Base-by-base conservation (phyloP, 768 basidiomycete species). In the Chalciporus pseudorubinellus region DNA sequence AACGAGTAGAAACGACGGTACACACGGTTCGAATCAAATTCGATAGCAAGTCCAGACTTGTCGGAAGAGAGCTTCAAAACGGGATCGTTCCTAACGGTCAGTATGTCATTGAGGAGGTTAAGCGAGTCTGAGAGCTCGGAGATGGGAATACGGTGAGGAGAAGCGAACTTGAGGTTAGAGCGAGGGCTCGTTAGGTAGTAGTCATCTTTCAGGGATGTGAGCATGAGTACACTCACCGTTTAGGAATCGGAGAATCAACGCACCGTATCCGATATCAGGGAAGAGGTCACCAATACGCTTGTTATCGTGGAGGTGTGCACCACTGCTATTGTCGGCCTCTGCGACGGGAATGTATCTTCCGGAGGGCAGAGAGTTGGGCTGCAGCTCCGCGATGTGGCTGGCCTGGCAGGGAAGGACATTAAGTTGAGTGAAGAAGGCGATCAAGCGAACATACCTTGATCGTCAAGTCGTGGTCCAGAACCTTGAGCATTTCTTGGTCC, bases 21-120 rank as follows among this genome's bases (percentile, higher is more conserved):
- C 85, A 53, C 56, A 89, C 87, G 87, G 66, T 90, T 89, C 9
- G 83, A 80, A 55, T 82, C 77, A 62, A 89, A 88, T 24, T 75
- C 62, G 28, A 89, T 66, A 29, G 69, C 76, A 40, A 88, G 70
- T 6, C 87, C 85, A 9, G 83, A 83, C 60, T 77, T 78, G 14
- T 71, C 73, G 11, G 83, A 81, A 1, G 72, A 69, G 26, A 90
- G 74, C 53, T 76, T 74, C 31, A 82, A 79, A 24, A 81, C 72
- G 9, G 81, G 73, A 5, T 74, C 71, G 21, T 65, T 63, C 31
- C 69, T 69, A 14, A 59, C 16, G 1, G 59, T 64, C 21, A 64
- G 48, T n/a, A 63, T 53, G 42, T 70, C 69, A 47, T 68, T 63
- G 13, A 73, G 63, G n/a, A 81, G 67, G 62, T 87, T 74, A 16